These are phyloP conservation scores for Erodium maritimum DNA, from an alignment of 345 rosid genomes.

Conservation along the genomic window DNA sequence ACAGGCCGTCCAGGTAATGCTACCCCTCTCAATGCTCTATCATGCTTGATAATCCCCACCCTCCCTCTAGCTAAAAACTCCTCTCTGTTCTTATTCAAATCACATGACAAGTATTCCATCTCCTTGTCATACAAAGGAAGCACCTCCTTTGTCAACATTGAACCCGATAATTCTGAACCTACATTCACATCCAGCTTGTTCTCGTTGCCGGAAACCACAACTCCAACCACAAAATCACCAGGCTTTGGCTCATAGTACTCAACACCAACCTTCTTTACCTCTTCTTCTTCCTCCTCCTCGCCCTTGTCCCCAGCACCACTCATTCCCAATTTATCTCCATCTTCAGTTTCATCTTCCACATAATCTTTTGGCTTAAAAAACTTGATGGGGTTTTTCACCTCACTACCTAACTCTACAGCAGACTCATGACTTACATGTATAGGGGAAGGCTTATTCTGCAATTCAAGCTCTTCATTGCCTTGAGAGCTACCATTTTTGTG, in stretches of 20 bases:
- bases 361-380: slow-evolving; percentile 49
- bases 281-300: no score
- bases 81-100: slow-evolving; percentile 41
- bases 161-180: slow-evolving; percentile 79
- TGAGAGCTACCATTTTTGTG: neutral
- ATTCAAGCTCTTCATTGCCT: slow-evolving; percentile 45
- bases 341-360: slow-evolving; percentile 15
- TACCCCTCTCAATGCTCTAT: slow-evolving; percentile 31
- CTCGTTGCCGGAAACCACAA: slow-evolving; percentile 94
- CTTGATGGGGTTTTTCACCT: slow-evolving; percentile 33
- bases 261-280: slow-evolving; percentile 32
- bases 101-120: slow-evolving; percentile 58
- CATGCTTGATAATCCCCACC: slow-evolving; percentile 75
- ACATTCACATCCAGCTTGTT: slow-evolving; percentile 79
- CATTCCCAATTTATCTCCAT: neutral
- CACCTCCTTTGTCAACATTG: slow-evolving; percentile 93
- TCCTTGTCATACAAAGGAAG: slow-evolving; percentile 71
- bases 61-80: slow-evolving; percentile 55
- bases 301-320: no score
- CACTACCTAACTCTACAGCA: slow-evolving; percentile 20
- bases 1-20: slow-evolving; percentile 51
- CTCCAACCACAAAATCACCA: slow-evolving; percentile 85
- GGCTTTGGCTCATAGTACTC: slow-evolving; percentile 77
- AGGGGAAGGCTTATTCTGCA: slow-evolving; percentile 55
- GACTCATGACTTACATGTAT: slow-evolving; percentile 16